These are phyloP conservation scores for Fragaria ananassa DNA, from an alignment of 306 rosid genomes.

Conservation along the genomic window DNA sequence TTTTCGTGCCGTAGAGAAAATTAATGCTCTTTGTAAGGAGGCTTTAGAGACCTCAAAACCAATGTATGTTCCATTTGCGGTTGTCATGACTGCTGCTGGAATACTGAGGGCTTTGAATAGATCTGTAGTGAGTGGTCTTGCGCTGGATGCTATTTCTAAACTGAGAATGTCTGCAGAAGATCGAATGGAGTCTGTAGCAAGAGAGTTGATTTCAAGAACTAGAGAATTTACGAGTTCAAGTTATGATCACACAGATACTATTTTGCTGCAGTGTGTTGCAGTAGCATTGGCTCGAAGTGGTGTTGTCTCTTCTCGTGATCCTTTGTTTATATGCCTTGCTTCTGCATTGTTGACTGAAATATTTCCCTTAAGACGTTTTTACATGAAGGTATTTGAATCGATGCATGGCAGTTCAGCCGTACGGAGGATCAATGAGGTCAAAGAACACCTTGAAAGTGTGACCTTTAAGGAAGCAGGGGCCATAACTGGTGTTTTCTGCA, in stretches of 20 bases:
- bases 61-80: conserved; percentile 49
- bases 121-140: conserved; percentile 33
- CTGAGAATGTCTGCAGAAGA: conserved; percentile 46
- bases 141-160: conserved; percentile 34
- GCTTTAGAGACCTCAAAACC: conserved; percentile 43
- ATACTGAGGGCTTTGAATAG: conserved; percentile 52
- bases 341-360: conserved; percentile 64
- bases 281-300: conserved; percentile 66
- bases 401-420: conserved; percentile 25
- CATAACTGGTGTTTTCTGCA: conserved; percentile 66
- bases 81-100: conserved; percentile 81
- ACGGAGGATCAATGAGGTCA: conserved; percentile 41
- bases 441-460: conserved; percentile 55
- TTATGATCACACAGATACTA: conserved; percentile 31
- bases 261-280: conserved; percentile 62
- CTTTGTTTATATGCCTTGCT: conserved; percentile 58
- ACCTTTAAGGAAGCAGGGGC: conserved; percentile 83
- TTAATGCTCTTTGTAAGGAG: conserved; percentile 31
- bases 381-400: conserved; percentile 36
- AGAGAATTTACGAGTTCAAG: conserved; percentile 16
- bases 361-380: conserved; percentile 64
- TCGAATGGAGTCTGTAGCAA: conserved; percentile 48
- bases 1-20: conserved; percentile 44
- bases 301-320: conserved; percentile 51
- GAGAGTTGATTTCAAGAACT: conserved; percentile 37